Evolutionary conservation across 2,329 filamentous ascomycete species (phyloP).

Genomic region (Botrytis medusae): DNA sequence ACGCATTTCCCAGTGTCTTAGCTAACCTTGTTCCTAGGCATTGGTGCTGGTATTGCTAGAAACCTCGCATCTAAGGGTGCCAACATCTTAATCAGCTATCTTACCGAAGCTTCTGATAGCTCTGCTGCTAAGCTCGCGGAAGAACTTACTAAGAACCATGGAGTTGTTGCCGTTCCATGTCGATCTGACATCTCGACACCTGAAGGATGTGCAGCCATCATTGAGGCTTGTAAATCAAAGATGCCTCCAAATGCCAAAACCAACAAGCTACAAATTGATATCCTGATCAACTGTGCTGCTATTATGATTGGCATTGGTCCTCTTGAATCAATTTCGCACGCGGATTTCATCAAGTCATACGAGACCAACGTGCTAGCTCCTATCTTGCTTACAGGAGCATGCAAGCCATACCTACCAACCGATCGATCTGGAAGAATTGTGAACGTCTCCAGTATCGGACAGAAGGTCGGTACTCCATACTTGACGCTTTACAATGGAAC

Average conservation of each 20-base stretch:
- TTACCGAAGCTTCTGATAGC: conserved; percentile 55
- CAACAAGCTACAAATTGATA: conserved; percentile 67
- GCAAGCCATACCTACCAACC: conserved; percentile 63
- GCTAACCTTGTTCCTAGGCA: conserved; percentile 52
- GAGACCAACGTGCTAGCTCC: conserved; percentile 79
- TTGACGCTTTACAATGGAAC: conserved; percentile 62
- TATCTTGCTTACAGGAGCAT: conserved; percentile 71
- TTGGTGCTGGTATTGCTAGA: conserved; percentile 60
- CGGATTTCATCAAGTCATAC: conserved; percentile 70
- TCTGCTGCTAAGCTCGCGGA: conserved; percentile 53
- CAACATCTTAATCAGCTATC: conserved; percentile 62
- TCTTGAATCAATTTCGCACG: conserved; percentile 57
- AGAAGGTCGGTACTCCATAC: conserved; percentile 54
- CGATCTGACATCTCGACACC: conserved; percentile 68
- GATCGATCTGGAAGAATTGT: conserved; percentile 65
- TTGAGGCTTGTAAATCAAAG: conserved; percentile 50
- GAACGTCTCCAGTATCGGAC: conserved; percentile 57
- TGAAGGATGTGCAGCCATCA: conserved; percentile 56
- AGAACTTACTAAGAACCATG: conserved; percentile 54
- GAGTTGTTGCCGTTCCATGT: conserved; percentile 59
- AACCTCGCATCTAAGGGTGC: conserved; percentile 67
- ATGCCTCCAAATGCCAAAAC: conserved; percentile 35
- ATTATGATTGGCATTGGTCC: conserved; percentile 59
- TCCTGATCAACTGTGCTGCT: conserved; percentile 83
- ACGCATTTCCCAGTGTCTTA: neutral